Percentiles rank a stretch among this genome's conserved stretches.
These are phyloP conservation scores for Sphaerulina vaccinii DNA, from an alignment of 2,329 filamentous ascomycete species.

Conservation along the genomic window DNA sequence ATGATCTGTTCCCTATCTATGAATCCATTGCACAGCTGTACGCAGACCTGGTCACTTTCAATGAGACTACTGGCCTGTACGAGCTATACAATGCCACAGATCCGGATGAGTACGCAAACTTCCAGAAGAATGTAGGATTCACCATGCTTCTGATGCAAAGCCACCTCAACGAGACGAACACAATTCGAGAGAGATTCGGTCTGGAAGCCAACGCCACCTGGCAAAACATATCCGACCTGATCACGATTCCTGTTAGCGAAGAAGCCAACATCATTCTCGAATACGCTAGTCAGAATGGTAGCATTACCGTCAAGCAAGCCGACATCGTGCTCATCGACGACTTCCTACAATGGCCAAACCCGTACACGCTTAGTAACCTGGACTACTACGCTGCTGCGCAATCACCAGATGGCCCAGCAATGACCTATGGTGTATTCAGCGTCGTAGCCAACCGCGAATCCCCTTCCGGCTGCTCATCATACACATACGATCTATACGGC, in stretches of 20 bases:
- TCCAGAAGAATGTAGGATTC: conserved; percentile 65
- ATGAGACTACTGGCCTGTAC: conserved; percentile 54
- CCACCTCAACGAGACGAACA: conserved; percentile 58
- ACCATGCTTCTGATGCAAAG: conserved; percentile 63
- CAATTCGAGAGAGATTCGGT: conserved; percentile 57
- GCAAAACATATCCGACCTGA: conserved; percentile 55
- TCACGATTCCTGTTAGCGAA: conserved; percentile 55
- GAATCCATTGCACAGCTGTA: conserved; percentile 64
- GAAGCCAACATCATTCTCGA: conserved; percentile 62
- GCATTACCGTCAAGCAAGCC: conserved; percentile 66
- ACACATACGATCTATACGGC: conserved; percentile 65
- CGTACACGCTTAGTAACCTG: conserved; percentile 57
- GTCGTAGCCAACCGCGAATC: conserved; percentile 65
- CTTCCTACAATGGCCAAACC: conserved; percentile 60
- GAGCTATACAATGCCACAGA: conserved; percentile 66
- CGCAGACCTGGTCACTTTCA: conserved; percentile 59
- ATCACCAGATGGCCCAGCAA: conserved; percentile 65
- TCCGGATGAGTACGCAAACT: conserved; percentile 68
- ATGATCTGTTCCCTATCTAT: conserved; percentile 61
- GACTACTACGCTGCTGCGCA: conserved; percentile 71
- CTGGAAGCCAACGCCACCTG: conserved; percentile 58
- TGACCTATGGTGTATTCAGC: conserved; percentile 71
- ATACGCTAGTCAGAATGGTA: conserved; percentile 66
- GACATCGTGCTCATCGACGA: conserved; percentile 68
- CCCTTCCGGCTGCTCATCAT: conserved; percentile 65